phyloP scores from a whole-genome alignment of 441 rosid genomes.

The Cnidoscolus chayamansa region DNA sequence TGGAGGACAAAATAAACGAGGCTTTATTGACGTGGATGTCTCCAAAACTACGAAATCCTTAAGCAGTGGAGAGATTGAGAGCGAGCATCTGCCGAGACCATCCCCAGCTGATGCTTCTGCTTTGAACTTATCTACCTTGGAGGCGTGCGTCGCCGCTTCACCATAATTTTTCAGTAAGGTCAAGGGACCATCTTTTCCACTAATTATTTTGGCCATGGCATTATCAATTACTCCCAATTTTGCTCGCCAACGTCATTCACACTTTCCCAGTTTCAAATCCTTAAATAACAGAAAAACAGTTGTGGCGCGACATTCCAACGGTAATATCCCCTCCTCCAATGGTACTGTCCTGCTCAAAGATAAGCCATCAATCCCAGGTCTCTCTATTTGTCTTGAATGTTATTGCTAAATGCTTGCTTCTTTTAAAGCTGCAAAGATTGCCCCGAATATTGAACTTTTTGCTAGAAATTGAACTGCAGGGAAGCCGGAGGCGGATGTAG shows the following conservation, averaged over 20 bases:
- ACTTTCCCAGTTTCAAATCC: constrained; percentile 21
- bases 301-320: constrained; percentile 42
- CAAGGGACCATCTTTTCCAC: not conserved
- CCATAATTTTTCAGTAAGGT: not conserved
- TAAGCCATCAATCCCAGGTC: constrained; percentile 44
- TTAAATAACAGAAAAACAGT: constrained; percentile 21
- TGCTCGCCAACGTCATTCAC: constrained; percentile 10
- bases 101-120: too few species aligned
- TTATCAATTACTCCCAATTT: constrained; percentile 15
- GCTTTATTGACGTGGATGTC: constrained; percentile 15
- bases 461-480: constrained; percentile 35
- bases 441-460: not conserved
- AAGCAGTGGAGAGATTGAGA: too few species aligned
- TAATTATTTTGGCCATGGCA: constrained; percentile 22
- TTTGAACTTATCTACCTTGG: not conserved
- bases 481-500: constrained; percentile 77
- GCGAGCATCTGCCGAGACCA: too few species aligned
- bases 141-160: not conserved
- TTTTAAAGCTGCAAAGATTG: not conserved
- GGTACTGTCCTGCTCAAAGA: constrained; percentile 38
- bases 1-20: not conserved
- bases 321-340: constrained; percentile 32
- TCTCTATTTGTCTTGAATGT: not conserved
- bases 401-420: not conserved
- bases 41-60: not conserved